Evolutionary conservation across 495 filamentous ascomycete species (phyloP), one percentile per base, ranked within the genome.

Genomic region (Penicillium coffeae): DNA sequence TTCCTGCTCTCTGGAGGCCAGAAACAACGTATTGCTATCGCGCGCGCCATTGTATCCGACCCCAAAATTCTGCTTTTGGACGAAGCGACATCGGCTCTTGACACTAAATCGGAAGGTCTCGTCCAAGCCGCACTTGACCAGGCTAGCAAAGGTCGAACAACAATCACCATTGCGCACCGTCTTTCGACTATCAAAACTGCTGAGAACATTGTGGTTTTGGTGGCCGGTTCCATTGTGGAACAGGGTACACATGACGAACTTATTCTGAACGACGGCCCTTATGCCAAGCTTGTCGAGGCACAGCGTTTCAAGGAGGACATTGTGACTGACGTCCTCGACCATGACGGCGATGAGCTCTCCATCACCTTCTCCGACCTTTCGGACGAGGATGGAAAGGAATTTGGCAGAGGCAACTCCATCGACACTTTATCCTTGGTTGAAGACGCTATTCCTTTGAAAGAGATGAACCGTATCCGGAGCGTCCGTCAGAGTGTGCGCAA

Each of bases 151-250:
- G 91, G 90, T n/a, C 79, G 91, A 19, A 96, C 91, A 1, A 96
- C 91, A 9, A 92, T 96, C 59, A 84, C 89, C 6, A 96, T 96
- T 55, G 91, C 91, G 14, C 91, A 96, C 66, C 81, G 92, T 35
- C 74, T 96, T 32, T 91, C 88, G 1, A 96, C 91, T 21, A 93
- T 96, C 70, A 90, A 84, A 65, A 78, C 84, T 50, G 90, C 90
- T 0, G 84, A 95, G 59, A 96, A 94, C 59, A 96, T 96, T 47
- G 87, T 95, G 16, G 89, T 95, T 54, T 87, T 97, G 83, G 74
- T 79, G 3, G 61, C 84, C 40, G 91, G 92, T 40, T 66, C 90
- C 94, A 35, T 45, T 4, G 18, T 45, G 16, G 42, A 45, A 59
- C 88, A 90, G 68, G 89, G 89, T 37, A 85, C 78, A 3, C 89